Conservation (phyloP, 129 eudicot species). For the Escallonia herrerae region DNA sequence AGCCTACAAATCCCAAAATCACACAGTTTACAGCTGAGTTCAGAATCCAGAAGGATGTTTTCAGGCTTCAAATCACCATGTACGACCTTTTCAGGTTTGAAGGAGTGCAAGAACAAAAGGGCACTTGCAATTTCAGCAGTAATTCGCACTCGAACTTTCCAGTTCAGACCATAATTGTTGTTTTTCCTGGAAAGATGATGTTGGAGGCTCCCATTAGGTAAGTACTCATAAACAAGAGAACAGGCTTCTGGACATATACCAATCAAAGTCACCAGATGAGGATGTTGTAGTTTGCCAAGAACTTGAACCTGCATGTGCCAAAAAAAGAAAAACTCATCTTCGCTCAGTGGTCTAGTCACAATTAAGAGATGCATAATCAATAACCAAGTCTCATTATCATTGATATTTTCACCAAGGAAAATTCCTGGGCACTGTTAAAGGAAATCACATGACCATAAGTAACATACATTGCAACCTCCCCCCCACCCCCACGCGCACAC, state of each 20-base stretch:
- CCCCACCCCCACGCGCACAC: too few species aligned
- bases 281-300: constrained; percentile 56
- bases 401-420: too few species aligned
- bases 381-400: too few species aligned
- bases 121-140: constrained; percentile 63
- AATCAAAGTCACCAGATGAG: constrained; percentile 50
- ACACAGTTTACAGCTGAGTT: constrained; percentile 51
- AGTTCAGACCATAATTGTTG: constrained; percentile 31
- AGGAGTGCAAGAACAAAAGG: constrained; percentile 62
- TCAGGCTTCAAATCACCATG: constrained; percentile 76
- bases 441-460: too few species aligned
- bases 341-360: neutral
- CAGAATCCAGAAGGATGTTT: constrained; percentile 51
- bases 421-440: too few species aligned
- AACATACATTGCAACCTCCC: too few species aligned
- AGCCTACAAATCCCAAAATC: constrained; percentile 52
- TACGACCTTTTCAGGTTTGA: constrained; percentile 39
- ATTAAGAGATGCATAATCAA: neutral
- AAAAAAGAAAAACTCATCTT: neutral
- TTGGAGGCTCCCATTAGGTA: constrained; percentile 46
- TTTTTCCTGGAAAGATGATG: constrained; percentile 27
- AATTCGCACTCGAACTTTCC: constrained; percentile 62
- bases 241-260: constrained; percentile 68
- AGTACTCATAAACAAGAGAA: constrained; percentile 67
- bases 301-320: constrained; percentile 37